Evolutionary conservation across 2,329 filamentous ascomycete species (phyloP).

Genomic region (Chrysosporium keratinophilum): DNA sequence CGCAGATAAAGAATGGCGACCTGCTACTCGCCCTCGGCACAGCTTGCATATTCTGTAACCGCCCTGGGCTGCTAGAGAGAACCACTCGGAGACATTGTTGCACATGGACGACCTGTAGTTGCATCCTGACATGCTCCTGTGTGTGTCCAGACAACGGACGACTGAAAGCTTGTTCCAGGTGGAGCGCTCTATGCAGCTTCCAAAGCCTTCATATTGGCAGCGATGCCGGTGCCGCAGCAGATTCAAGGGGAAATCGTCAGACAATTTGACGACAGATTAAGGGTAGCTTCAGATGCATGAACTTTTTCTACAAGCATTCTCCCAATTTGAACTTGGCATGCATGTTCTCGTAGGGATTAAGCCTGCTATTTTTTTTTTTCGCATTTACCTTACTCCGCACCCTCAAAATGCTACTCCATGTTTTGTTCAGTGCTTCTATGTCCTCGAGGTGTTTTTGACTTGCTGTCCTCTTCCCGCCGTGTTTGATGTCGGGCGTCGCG

Average conservation of each 20-base stretch:
- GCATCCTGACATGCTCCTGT: not conserved
- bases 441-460: not conserved
- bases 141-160: not conserved
- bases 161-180: constrained; percentile 4
- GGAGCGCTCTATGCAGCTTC: not conserved
- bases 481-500: not conserved
- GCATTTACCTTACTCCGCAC: no score
- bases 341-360: no score
- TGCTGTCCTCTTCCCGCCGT: not conserved
- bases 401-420: not conserved
- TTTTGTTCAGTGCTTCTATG: not conserved
- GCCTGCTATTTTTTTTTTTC: no score
- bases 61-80: not conserved
- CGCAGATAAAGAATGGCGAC: not conserved
- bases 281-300: not conserved
- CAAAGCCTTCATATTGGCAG: not conserved
- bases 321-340: no score
- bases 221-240: not conserved
- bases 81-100: not conserved
- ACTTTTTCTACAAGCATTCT: not conserved
- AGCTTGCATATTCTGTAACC: not conserved
- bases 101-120: not conserved
- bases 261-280: constrained; percentile 2
- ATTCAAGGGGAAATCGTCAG: not conserved
- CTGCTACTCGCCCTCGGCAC: not conserved